Evolutionary conservation across 169 alveolate genomes (phyloP).

Genomic region (Miamiensis avidus): DNA sequence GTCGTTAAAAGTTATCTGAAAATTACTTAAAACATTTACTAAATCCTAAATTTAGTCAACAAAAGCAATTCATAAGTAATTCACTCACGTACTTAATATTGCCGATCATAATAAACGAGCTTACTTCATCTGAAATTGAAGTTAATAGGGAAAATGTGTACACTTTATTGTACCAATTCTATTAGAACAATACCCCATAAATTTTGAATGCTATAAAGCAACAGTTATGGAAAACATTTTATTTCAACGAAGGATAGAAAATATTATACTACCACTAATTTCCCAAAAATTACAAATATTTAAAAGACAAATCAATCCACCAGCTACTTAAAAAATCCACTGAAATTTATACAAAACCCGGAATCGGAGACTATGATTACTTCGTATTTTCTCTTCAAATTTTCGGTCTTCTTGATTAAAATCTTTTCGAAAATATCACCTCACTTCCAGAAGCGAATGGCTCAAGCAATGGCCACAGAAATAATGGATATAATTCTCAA

Average conservation of each 20-base stretch:
- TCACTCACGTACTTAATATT: not conserved
- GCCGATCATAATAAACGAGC: not conserved
- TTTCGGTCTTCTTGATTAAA: not conserved
- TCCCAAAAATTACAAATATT: not conserved
- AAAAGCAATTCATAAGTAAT: not conserved
- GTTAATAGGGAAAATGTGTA: not conserved
- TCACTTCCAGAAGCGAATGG: not conserved
- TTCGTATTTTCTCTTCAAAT: no score
- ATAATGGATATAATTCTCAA: not conserved
- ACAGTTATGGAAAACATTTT: not conserved
- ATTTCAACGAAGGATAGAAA: not conserved
- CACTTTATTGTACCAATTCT: not conserved
- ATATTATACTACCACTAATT: no score
- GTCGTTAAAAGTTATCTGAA: not conserved
- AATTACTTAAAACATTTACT: no score
- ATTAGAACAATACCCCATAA: not conserved
- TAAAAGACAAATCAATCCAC: not conserved
- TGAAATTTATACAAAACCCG: not conserved
- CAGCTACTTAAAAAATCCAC: no score
- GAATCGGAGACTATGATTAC: not conserved
- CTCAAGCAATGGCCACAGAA: not conserved
- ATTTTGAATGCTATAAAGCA: not conserved
- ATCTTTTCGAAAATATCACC: not conserved
- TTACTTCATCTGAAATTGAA: not conserved
- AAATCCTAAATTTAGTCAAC: not conserved